Base-by-base conservation (phyloP, 352 stramenopile species). In the Elongisporangium undulatum region DNA sequence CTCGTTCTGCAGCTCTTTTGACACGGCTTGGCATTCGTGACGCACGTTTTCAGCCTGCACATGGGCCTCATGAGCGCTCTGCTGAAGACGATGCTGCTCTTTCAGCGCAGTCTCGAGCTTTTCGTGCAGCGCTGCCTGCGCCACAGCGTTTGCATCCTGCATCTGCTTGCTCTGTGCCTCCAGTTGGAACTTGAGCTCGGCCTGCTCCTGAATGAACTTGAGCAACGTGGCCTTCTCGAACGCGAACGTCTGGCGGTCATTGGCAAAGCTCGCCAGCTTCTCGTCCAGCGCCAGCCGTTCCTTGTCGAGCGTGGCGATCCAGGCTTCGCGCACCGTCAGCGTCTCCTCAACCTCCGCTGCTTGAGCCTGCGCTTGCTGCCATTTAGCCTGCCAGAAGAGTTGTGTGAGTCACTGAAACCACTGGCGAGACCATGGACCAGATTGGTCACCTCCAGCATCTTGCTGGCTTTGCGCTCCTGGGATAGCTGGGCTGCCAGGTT, bases 161-260 rank as follows among this genome's bases (percentile, higher is more conserved):
- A 77, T 56, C 8, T 75, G 70, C 64, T 89, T 79, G 1, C 85
- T 21, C 57, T 69, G 65, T 13, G 76, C 74, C 15, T 93, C 79
- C 9, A 87, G 26, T 19, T 79, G 70, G 48, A 90, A 84, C 50
- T 90, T 91, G 49, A 67, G 63, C 57, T 90, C 79, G 1, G 81
- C 82, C 58, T 91, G 81, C 29, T 90, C 77, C 19, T 91, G 83
- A 21, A 91, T 87, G 53, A 81, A 91, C 52, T 85, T 85, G 56
- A 93, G 68, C 38, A 93, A 59, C 26, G 75, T 88, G 2, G 81
- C 70, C 51, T 91, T 90, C 61, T 93, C 84, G 24, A 81, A 87
- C 15, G 75, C 77, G 15, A 72, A 68, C 16, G 75, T 90, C 58
- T 89, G 78, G 21, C 67, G 67, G 16, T 88, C 75, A 19, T 66